phyloP scores from a whole-genome alignment of 1,139 yeast genomes.

The Yamadazyma pseudoaaseri region DNA sequence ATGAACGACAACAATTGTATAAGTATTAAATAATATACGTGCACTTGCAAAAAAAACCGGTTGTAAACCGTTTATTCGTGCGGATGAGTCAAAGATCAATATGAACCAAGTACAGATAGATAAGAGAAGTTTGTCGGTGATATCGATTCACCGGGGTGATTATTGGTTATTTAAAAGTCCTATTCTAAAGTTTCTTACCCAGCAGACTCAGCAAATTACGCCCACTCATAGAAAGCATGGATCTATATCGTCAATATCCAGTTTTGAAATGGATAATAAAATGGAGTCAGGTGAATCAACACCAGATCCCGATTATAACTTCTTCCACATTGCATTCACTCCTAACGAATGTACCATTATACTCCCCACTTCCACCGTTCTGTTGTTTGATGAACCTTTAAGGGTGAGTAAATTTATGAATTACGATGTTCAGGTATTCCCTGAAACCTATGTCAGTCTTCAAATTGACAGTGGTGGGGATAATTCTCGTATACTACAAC shows the following conservation, averaged over 20 bases:
- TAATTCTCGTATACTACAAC: constrained; percentile 54
- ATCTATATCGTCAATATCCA: constrained; percentile 14
- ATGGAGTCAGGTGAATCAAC: constrained; percentile 18
- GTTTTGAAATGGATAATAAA: constrained; percentile 18
- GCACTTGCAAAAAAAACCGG: background rate
- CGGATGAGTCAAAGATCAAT: constrained; percentile 1
- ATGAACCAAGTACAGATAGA: constrained; percentile 44
- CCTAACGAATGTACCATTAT: constrained; percentile 58
- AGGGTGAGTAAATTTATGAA: constrained; percentile 24
- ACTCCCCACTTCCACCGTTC: constrained; percentile 39
- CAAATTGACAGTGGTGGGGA: constrained; percentile 67
- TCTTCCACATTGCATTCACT: constrained; percentile 56
- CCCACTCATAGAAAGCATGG: constrained; percentile 11
- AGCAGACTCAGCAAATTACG: background rate
- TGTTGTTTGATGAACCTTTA: constrained; percentile 37
- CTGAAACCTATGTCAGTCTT: constrained; percentile 49
- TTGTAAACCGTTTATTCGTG: background rate
- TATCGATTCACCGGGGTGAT: constrained; percentile 48
- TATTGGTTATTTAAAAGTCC: constrained; percentile 53
- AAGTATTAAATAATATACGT: constrained; percentile 7
- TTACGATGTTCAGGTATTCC: constrained; percentile 43
- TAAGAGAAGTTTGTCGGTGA: constrained; percentile 41
- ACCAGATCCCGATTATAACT: constrained; percentile 24
- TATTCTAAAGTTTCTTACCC: constrained; percentile 30
- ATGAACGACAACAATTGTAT: constrained; percentile 45